Percentiles rank a stretch among this genome's conserved stretches.
Evolutionary conservation across 257 asterid genomes (phyloP).

Genomic region (Ehretia macrophylla): DNA sequence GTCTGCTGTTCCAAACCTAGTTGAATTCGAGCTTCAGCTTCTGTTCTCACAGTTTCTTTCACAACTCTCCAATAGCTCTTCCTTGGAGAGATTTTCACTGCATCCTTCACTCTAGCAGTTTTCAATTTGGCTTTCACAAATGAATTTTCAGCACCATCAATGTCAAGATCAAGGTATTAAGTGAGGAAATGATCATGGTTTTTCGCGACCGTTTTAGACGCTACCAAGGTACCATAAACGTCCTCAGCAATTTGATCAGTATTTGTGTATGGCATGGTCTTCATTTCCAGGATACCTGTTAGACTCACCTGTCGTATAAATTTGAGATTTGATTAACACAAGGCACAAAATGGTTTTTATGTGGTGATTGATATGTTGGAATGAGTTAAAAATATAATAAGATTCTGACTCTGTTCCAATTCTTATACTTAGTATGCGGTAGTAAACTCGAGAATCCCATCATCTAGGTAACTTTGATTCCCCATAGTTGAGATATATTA

Average conservation of each 20-base stretch:
- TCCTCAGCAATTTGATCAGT: slow-evolving; percentile 23
- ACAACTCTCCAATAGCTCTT: slow-evolving; percentile 59
- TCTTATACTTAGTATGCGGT: too few relatives aligned
- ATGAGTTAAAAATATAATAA: too few relatives aligned
- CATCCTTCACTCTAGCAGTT: slow-evolving; percentile 17
- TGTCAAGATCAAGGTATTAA: slow-evolving; percentile 58
- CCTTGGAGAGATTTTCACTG: slow-evolving; percentile 41
- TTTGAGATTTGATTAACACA: too few relatives aligned
- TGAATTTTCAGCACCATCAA: slow-evolving; percentile 54
- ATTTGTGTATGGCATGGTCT: slow-evolving; percentile 22
- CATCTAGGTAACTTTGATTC: too few relatives aligned
- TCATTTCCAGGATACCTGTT: slow-evolving; percentile 33
- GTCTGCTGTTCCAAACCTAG: slow-evolving; percentile 37
- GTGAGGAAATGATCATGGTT: slow-evolving; percentile 24
- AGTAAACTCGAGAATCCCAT: too few relatives aligned
- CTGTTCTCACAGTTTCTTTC: slow-evolving; percentile 44
- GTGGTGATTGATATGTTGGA: too few relatives aligned
- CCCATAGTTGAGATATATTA: too few relatives aligned
- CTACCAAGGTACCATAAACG: slow-evolving; percentile 24
- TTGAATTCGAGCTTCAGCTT: slow-evolving; percentile 35
- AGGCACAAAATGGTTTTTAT: too few relatives aligned
- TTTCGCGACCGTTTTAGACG: slow-evolving; percentile 22
- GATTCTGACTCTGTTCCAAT: too few relatives aligned
- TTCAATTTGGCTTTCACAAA: slow-evolving; percentile 40
- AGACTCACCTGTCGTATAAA: slow-evolving; percentile 22